These are phyloP conservation scores for Verbascum thapsus DNA, from an alignment of 257 asterid species.

Conservation along the genomic window DNA sequence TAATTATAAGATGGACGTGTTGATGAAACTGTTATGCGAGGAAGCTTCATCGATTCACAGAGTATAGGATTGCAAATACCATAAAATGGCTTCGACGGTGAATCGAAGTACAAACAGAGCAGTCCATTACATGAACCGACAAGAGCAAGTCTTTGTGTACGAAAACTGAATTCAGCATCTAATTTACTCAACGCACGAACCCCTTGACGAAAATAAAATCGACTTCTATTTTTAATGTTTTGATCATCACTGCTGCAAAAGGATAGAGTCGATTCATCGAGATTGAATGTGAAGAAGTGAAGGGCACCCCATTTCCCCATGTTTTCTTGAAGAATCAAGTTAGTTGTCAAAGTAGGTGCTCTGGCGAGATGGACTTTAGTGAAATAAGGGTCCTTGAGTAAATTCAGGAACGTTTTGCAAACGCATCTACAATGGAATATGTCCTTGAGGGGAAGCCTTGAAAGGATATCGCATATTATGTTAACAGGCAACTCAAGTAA, in stretches of 20 bases:
- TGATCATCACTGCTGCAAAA: conserved; percentile 43
- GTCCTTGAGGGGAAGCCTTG: conserved; percentile 51
- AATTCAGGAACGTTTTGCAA: conserved; percentile 41
- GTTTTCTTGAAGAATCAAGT: conserved; percentile 37
- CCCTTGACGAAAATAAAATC: conserved; percentile 12
- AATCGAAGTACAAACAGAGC: conserved; percentile 40
- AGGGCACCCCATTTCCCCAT: conserved; percentile 26
- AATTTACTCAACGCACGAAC: conserved; percentile 17
- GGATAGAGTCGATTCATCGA: conserved; percentile 33
- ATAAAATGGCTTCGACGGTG: conserved; percentile 34
- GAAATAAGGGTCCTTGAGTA: conserved; percentile 57
- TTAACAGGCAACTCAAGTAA: conserved; percentile 53
- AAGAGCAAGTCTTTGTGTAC: conserved; percentile 27
- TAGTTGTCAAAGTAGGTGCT: conserved; percentile 40
- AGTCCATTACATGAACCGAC: conserved; percentile 61
- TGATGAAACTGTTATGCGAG: conserved; percentile 14
- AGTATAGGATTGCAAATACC: conserved; percentile 52
- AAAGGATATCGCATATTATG: conserved; percentile 44
- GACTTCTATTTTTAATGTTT: background rate
- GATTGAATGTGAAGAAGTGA: conserved; percentile 41
- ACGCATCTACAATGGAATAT: conserved; percentile 40
- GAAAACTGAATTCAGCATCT: conserved; percentile 39
- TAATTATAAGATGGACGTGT: conserved; percentile 31
- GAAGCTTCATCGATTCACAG: conserved; percentile 37
- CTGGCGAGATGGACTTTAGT: conserved; percentile 40